These are phyloP conservation scores for Aspergillus jensenii DNA, from an alignment of 2,329 filamentous ascomycete genomes.

Conservation along the genomic window DNA sequence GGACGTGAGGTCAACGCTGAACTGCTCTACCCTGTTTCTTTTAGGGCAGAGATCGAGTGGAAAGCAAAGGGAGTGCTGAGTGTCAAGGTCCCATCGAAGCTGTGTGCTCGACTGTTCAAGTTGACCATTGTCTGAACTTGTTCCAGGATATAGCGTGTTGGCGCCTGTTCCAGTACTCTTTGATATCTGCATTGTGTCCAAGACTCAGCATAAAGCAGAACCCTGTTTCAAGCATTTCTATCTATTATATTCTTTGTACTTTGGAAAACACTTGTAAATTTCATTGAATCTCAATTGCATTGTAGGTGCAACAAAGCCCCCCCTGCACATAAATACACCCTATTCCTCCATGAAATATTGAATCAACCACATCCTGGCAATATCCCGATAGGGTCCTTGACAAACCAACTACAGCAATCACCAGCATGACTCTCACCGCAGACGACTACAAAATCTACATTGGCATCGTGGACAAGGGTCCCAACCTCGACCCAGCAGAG, in stretches of 20 bases:
- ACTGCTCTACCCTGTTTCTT: constrained; percentile 12
- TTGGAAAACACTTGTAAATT: no score
- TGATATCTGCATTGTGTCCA: background rate
- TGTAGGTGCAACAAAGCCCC: no score
- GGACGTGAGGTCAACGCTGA: background rate
- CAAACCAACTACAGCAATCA: background rate
- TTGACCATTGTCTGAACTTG: background rate
- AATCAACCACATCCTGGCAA: background rate
- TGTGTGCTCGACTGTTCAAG: constrained; percentile 13
- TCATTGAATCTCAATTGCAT: no score
- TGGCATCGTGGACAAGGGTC: background rate
- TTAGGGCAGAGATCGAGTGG: constrained; percentile 7
- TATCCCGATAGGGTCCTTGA: background rate
- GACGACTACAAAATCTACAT: background rate
- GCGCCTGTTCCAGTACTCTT: background rate
- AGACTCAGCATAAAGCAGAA: background rate
- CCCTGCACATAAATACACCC: background rate
- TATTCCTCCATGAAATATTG: background rate
- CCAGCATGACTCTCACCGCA: background rate
- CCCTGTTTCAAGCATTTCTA: no score
- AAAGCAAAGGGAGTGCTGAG: background rate
- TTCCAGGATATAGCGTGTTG: no score
- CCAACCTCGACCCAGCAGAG: background rate
- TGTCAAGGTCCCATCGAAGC: background rate
- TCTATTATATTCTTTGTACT: no score